Evolutionary conservation across 352 stramenopile species (phyloP).

Genomic region (Phytophthora crassamura): DNA sequence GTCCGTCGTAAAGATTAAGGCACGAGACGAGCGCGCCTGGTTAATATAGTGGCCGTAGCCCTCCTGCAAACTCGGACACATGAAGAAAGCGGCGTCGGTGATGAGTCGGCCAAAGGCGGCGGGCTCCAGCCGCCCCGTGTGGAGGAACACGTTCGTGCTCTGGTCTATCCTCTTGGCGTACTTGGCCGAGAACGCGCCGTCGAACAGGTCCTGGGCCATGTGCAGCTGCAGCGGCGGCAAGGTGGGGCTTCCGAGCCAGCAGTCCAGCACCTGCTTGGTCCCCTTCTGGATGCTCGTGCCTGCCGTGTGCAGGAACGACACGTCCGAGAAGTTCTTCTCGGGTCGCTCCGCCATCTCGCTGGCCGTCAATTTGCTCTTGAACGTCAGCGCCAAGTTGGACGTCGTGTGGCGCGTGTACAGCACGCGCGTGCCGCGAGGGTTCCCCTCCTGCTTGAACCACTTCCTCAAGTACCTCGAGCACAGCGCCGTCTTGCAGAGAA

Average conservation of each 20-base stretch:
- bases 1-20: conserved; percentile 61
- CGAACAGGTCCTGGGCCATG: conserved; percentile 44
- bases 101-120: conserved; percentile 49
- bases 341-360: conserved; percentile 13
- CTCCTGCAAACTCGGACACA: conserved; percentile 61
- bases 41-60: conserved; percentile 77
- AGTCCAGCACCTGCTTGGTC: conserved; percentile 48
- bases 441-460: conserved; percentile 71
- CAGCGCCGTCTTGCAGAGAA: conserved; percentile 60
- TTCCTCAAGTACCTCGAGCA: conserved; percentile 46
- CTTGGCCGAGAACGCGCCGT: conserved; percentile 29
- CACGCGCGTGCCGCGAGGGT: conserved; percentile 52
- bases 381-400: conserved; percentile 45
- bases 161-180: conserved; percentile 35
- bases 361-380: conserved; percentile 26
- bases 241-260: conserved; percentile 42
- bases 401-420: conserved; percentile 73
- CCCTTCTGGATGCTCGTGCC: conserved; percentile 58
- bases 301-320: conserved; percentile 53
- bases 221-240: conserved; percentile 46
- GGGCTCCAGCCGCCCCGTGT: conserved; percentile 42
- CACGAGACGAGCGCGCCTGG: conserved; percentile 54
- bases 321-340: conserved; percentile 48
- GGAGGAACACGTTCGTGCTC: conserved; percentile 39
- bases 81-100: conserved; percentile 46